phyloP scores from a whole-genome alignment of 495 filamentous ascomycete species.

The Daldinia caldariorum region DNA sequence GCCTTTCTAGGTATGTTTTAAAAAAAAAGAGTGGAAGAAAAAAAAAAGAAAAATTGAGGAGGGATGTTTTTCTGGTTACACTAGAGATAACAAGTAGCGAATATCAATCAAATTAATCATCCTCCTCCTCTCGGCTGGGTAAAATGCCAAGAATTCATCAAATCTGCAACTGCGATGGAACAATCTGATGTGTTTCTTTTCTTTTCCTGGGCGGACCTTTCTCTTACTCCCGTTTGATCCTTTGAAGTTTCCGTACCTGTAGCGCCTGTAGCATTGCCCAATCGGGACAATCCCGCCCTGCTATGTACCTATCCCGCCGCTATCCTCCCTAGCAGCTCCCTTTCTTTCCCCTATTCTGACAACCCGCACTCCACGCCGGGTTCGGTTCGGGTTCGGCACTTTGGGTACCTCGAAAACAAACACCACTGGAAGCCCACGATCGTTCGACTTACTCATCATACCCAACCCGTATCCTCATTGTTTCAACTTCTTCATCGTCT shows the following conservation, averaged over 20 bases:
- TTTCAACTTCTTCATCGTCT: slow-evolving; percentile 13
- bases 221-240: slow-evolving; percentile 30
- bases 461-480: neutral
- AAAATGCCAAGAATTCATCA: slow-evolving; percentile 40
- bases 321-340: slow-evolving; percentile 17
- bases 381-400: slow-evolving; percentile 7
- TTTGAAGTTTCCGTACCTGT: slow-evolving; percentile 27
- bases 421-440: neutral
- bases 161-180: slow-evolving; percentile 35
- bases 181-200: slow-evolving; percentile 26
- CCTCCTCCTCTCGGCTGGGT: slow-evolving; percentile 29
- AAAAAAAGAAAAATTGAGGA: slow-evolving; percentile 9
- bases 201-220: slow-evolving; percentile 4
- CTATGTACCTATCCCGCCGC: slow-evolving; percentile 5
- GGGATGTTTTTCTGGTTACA: slow-evolving; percentile 32
- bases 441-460: slow-evolving; percentile 25
- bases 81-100: slow-evolving; percentile 34
- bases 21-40: slow-evolving; percentile 11
- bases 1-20: slow-evolving; percentile 20
- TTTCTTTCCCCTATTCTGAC: slow-evolving; percentile 27
- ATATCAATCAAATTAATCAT: slow-evolving; percentile 38
- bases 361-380: slow-evolving; percentile 5
- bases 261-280: slow-evolving; percentile 26
- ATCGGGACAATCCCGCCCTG: slow-evolving; percentile 33
- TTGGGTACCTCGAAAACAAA: neutral